A percentile compares a stretch with the other conserved stretches of the same genome.
phyloP scores from a whole-genome alignment of 2,329 filamentous ascomycete species.

The Beauveria pseudobassiana region DNA sequence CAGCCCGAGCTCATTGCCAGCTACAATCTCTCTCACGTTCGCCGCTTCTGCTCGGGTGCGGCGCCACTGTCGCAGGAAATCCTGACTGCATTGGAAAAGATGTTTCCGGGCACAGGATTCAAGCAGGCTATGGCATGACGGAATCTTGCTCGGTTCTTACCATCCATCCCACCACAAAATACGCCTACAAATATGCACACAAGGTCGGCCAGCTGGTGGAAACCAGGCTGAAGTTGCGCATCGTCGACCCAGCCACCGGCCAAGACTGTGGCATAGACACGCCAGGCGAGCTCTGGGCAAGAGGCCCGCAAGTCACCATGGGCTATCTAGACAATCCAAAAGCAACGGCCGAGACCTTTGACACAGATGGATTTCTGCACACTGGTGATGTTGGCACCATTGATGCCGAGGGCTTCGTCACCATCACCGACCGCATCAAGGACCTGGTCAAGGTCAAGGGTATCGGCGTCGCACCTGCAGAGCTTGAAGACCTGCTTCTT shows the following conservation, averaged over 20 bases:
- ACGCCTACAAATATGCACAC: conserved; percentile 50
- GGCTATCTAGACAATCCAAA: conserved; percentile 38
- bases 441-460: conserved; percentile 64
- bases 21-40: conserved; percentile 50
- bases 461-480: conserved; percentile 53
- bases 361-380: conserved; percentile 48
- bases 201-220: conserved; percentile 48
- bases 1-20: conserved; percentile 41
- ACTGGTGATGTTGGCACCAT: conserved; percentile 52
- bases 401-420: conserved; percentile 46
- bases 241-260: conserved; percentile 43
- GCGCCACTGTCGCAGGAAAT: conserved; percentile 52
- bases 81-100: conserved; percentile 44
- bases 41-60: conserved; percentile 51
- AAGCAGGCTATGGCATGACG: conserved; percentile 61
- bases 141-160: conserved; percentile 58
- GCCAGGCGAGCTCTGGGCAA: conserved; percentile 40
- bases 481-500: conserved; percentile 55
- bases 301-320: conserved; percentile 35
- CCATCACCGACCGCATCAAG: conserved; percentile 56
- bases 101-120: conserved; percentile 53
- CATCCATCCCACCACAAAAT: conserved; percentile 48
- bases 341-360: conserved; percentile 41
- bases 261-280: conserved; percentile 42
- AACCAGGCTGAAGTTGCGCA: conserved; percentile 51